Evolutionary conservation across 208 protist species (phyloP).

Genomic region (Phytomonas sp.): DNA sequence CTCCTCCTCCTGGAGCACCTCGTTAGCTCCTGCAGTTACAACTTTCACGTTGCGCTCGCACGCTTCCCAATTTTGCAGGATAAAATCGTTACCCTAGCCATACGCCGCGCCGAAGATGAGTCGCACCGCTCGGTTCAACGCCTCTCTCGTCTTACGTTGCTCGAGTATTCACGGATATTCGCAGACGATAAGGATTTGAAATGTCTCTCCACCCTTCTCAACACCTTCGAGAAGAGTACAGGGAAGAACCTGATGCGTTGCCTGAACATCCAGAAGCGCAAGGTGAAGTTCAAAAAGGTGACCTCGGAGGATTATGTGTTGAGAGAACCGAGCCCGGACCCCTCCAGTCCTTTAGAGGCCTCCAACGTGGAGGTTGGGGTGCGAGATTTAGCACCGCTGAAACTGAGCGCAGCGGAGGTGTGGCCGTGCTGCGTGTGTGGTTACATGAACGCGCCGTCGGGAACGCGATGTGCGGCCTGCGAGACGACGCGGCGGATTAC

Average conservation of each 20-base stretch:
- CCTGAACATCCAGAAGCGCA: conserved; percentile 63
- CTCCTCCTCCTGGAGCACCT: conserved; percentile 69
- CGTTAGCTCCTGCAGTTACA: conserved; percentile 61
- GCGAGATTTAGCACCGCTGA: conserved; percentile 19
- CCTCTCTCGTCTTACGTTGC: conserved; percentile 55
- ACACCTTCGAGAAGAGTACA: conserved; percentile 53
- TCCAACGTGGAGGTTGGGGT: background rate
- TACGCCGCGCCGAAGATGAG: conserved; percentile 33
- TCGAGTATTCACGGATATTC: conserved; percentile 87
- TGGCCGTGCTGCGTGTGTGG: conserved; percentile 71
- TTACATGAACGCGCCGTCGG: conserved; percentile 53
- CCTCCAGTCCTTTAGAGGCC: background rate
- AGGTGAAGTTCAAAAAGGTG: conserved; percentile 54
- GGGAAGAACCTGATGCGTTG: conserved; percentile 62
- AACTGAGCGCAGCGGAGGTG: conserved; percentile 30
- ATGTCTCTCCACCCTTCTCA: conserved; percentile 41
- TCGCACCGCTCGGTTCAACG: conserved; percentile 51
- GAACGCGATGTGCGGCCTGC: conserved; percentile 49
- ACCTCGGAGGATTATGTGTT: conserved; percentile 45
- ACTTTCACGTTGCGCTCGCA: conserved; percentile 68
- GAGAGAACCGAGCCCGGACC: conserved; percentile 33
- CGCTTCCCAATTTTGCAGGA: conserved; percentile 42
- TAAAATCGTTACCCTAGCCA: conserved; percentile 46
- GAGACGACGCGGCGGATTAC: conserved; percentile 22
- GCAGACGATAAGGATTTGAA: conserved; percentile 51